Conservation (phyloP, 2,329 filamentous ascomycete genomes). For the Pseudopithomyces chartarum region DNA sequence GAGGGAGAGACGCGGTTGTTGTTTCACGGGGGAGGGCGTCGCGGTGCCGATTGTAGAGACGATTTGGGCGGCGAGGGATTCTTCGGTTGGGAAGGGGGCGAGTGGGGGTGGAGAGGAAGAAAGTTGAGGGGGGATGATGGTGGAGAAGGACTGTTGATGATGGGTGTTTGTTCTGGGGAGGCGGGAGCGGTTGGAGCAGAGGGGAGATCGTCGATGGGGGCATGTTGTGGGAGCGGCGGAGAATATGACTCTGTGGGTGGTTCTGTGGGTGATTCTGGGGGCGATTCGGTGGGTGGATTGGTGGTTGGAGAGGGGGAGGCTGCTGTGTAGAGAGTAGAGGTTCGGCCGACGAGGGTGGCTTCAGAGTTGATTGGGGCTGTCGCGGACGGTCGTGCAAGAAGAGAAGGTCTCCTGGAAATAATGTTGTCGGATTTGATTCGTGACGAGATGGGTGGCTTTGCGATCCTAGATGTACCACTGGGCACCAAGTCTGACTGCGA, state of each 20-base stretch:
- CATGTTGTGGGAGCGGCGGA: slow-evolving; percentile 2
- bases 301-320: slow-evolving; percentile 2
- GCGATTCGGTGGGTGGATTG: neutral
- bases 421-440: slow-evolving; percentile 24
- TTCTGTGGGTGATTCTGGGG: neutral
- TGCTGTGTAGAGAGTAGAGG: slow-evolving; percentile 21
- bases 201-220: slow-evolving; percentile 14
- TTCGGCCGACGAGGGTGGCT: slow-evolving; percentile 27
- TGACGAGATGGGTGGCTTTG: slow-evolving; percentile 18
- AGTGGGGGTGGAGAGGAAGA: slow-evolving; percentile 24
- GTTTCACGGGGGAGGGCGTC: slow-evolving; percentile 48
- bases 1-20: slow-evolving; percentile 48
- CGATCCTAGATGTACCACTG: slow-evolving; percentile 17
- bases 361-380: slow-evolving; percentile 35
- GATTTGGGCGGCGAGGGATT: slow-evolving; percentile 46
- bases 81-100: slow-evolving; percentile 26
- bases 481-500: slow-evolving; percentile 19
- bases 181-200: slow-evolving; percentile 8
- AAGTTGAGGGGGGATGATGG: slow-evolving; percentile 19
- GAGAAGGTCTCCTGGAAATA: slow-evolving; percentile 15
- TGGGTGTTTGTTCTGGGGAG: slow-evolving; percentile 2
- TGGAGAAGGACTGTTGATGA: slow-evolving; percentile 1
- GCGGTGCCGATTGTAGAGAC: slow-evolving; percentile 46
- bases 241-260: slow-evolving; percentile 4
- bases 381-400: slow-evolving; percentile 9